Evolutionary conservation across 2,329 filamentous ascomycete genomes (phyloP).

Genomic region (Scolecobasidium constrictum): DNA sequence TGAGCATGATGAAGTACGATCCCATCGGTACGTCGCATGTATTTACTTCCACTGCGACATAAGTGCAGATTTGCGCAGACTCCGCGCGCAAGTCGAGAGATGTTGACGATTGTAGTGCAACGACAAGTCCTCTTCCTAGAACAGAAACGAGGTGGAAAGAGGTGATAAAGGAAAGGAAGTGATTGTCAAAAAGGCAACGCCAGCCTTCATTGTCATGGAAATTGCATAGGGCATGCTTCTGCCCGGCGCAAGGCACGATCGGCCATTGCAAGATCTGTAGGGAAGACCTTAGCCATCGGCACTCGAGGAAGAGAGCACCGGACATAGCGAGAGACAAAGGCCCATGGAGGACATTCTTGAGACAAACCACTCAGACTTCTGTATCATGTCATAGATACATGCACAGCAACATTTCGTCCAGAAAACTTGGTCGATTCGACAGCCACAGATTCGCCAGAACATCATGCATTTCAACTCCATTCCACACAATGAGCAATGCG

Average conservation of each 20-base stretch:
- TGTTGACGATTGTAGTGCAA: conserved; percentile 49
- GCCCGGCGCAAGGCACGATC: too few relatives aligned
- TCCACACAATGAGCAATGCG: too few relatives aligned
- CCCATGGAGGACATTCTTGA: conserved; percentile 9
- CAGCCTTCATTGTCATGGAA: too few relatives aligned
- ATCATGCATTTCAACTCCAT: background rate
- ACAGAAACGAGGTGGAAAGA: conserved; percentile 60
- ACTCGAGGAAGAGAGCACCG: too few relatives aligned
- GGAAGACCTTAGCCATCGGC: too few relatives aligned
- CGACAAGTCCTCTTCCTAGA: conserved; percentile 95
- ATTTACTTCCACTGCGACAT: background rate
- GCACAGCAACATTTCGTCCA: background rate
- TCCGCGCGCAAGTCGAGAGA: background rate
- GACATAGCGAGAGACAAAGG: too few relatives aligned
- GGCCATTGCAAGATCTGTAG: too few relatives aligned
- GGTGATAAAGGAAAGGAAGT: conserved; percentile 37
- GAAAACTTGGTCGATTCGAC: background rate
- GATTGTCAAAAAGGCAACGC: too few relatives aligned
- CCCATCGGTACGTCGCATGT: conserved; percentile 60
- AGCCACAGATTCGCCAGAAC: background rate
- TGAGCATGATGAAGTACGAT: conserved; percentile 99
- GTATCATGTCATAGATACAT: background rate
- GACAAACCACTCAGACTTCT: background rate
- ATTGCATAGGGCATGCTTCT: too few relatives aligned
- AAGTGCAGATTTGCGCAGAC: background rate